phyloP scores from a whole-genome alignment of 768 basidiomycete genomes.

The Pulveroboletus sp. region DNA sequence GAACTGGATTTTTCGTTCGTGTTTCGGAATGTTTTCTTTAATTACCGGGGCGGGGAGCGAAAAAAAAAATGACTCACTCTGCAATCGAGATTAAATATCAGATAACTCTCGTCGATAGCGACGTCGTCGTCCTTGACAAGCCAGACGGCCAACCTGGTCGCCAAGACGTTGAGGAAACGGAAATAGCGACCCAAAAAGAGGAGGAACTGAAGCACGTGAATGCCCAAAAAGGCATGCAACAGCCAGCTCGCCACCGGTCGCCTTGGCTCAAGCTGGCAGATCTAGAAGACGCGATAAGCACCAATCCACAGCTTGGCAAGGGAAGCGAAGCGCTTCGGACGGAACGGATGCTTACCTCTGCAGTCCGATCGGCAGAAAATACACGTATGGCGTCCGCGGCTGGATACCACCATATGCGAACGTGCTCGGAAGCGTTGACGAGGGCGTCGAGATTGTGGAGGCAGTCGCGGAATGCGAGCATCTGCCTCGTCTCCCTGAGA shows the following conservation, averaged over 20 bases:
- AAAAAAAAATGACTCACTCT: conserved; percentile 53
- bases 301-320: too few species aligned
- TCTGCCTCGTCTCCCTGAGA: conserved; percentile 66
- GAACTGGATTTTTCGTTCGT: conserved; percentile 38
- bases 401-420: conserved; percentile 96
- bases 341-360: conserved; percentile 53
- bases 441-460: conserved; percentile 53
- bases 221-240: conserved; percentile 68
- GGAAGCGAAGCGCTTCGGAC: too few species aligned
- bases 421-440: conserved; percentile 71
- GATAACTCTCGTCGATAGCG: conserved; percentile 71
- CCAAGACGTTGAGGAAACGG: conserved; percentile 56
- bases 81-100: conserved; percentile 92
- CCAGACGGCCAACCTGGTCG: conserved; percentile 66
- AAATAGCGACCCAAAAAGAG: conserved; percentile 74
- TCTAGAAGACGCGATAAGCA: conserved; percentile 7
- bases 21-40: conserved; percentile 5
- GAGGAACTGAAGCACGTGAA: conserved; percentile 78
- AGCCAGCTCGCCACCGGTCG: conserved; percentile 57
- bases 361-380: conserved; percentile 69
- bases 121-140: conserved; percentile 51
- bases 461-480: conserved; percentile 60
- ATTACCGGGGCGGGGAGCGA: not conserved
- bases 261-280: conserved; percentile 46
- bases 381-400: conserved; percentile 67